A percentile compares a stretch with the other conserved stretches of the same genome.
Conservation (phyloP, 2,329 filamentous ascomycete species). For the Calonectria crousiana region DNA sequence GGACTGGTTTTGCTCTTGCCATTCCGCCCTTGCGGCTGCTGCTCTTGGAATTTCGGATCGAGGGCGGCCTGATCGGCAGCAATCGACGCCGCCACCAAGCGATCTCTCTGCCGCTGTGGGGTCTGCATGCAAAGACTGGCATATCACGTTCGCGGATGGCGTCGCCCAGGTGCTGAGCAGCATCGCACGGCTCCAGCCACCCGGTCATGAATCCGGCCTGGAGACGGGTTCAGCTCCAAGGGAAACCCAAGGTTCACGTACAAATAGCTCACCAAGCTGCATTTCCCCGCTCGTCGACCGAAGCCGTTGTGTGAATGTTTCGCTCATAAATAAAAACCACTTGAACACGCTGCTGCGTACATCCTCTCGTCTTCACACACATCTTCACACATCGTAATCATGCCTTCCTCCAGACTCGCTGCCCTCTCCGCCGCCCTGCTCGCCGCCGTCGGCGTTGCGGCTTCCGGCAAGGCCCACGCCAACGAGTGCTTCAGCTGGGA, state of each 20-base stretch:
- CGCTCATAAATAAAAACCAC: too few relatives aligned
- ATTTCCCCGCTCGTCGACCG: too few relatives aligned
- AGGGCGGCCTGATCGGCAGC: neutral
- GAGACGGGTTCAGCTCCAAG: neutral
- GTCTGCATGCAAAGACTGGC: neutral
- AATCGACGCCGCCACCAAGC: neutral
- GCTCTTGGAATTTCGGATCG: too few relatives aligned
- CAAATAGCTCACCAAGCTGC: neutral
- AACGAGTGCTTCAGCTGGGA: conserved; percentile 18
- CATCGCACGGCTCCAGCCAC: neutral
- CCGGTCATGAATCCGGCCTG: neutral
- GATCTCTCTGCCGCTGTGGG: conserved; percentile 9
- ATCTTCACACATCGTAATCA: neutral
- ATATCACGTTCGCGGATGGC: neutral
- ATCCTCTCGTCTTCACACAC: too few relatives aligned
- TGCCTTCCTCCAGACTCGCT: conserved; percentile 4
- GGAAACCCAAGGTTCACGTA: neutral
- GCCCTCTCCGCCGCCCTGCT: conserved; percentile 4
- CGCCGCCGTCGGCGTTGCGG: neutral
- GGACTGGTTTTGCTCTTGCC: neutral
- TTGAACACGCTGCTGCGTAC: too few relatives aligned
- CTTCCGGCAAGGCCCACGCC: neutral
- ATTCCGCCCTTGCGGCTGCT: neutral
- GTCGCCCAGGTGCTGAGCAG: neutral
- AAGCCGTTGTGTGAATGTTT: too few relatives aligned